These are phyloP conservation scores for Bertia moriformis DNA, from an alignment of 2,329 filamentous ascomycete genomes.

Conservation along the genomic window DNA sequence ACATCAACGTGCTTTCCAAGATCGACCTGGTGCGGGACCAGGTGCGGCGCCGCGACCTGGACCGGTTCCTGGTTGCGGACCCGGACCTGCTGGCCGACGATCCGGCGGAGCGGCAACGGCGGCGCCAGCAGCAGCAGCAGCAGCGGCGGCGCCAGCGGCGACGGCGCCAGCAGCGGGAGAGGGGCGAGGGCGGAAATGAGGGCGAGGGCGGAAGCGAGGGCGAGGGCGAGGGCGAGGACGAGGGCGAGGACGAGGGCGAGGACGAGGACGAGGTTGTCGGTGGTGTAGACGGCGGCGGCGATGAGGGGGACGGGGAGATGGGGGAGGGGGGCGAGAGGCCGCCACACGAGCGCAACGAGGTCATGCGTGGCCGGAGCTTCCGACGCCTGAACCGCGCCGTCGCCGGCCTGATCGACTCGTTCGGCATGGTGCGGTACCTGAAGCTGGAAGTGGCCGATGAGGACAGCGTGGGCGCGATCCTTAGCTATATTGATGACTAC, in stretches of 20 bases:
- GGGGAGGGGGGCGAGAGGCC: background rate
- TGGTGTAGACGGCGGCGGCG: no score
- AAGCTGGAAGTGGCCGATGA: constrained; percentile 82
- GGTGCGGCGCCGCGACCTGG: constrained; percentile 73
- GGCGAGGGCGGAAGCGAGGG: no score
- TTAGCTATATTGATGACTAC: constrained; percentile 87
- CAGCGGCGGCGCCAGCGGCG: constrained; percentile 17
- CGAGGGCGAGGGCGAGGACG: constrained; percentile 22
- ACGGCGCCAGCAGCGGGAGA: no score
- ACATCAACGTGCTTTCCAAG: constrained; percentile 91
- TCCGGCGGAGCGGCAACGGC: constrained; percentile 32
- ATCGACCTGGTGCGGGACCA: constrained; percentile 94
- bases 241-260: constrained; percentile 38
- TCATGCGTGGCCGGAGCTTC: constrained; percentile 74
- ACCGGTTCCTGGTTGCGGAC: constrained; percentile 80
- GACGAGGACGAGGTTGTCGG: constrained; percentile 46
- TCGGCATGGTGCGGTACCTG: constrained; percentile 93
- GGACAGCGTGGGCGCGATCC: constrained; percentile 69
- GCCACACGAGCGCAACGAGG: background rate
- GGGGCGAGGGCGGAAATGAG: no score
- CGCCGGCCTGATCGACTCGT: constrained; percentile 83
- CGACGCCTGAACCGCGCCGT: constrained; percentile 74
- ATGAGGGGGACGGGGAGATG: background rate
- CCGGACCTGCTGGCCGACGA: constrained; percentile 70
- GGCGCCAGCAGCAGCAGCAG: constrained; percentile 16